Base-by-base conservation (phyloP, 352 stramenopile species). In the Pythium aristosporum region DNA sequence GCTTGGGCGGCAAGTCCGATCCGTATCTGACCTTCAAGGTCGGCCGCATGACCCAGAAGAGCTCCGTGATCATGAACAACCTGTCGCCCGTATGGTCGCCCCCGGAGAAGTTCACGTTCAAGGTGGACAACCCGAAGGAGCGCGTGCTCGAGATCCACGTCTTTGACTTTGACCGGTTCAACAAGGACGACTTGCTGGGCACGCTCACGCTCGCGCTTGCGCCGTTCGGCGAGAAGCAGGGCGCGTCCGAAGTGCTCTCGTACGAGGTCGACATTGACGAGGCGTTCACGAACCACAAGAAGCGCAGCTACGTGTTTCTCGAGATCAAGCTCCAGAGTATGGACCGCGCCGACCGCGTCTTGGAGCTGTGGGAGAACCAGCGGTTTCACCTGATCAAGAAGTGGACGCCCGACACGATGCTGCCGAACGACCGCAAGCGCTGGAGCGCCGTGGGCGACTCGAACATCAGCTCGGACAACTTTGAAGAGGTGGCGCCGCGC, bases 291-390 rank as follows among this genome's bases (percentile, higher is more conserved):
- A 82, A 76, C 49, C 81, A 92, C 71, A 87, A 84, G 65, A 81
- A 82, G 57, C 87, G 83, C 52, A 89, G 80, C 62, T 77, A 76
- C 48, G 62, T 91, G 42, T 82, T 91, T 74, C 78, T 92, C 44
- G 76, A 90, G 73, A 81, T 92, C 57, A 85, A 86, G 57, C 66
- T 92, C 34, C 72, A 85, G 61, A 78, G 82, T 61, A 69, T 85
- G 43, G 67, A 69, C 23, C 69, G 77, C 57, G 77, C 86, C 20
- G 83, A 91, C 60, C 69, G 82, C 57, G 72, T 88, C 20, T 72
- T 95, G 7, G 84, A 92, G 68, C 75, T 92, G 20, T 95, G 85
- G 84, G 84, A 95, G 73, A 90, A 92, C 71, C 81, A 95, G 66
- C 80, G 82, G 20, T 92, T 82, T 68, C 75, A 88, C 58, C 75